Percentiles rank a stretch among this genome's conserved stretches.
Conservation (phyloP, 768 basidiomycete species). For the Boletales sp. region DNA sequence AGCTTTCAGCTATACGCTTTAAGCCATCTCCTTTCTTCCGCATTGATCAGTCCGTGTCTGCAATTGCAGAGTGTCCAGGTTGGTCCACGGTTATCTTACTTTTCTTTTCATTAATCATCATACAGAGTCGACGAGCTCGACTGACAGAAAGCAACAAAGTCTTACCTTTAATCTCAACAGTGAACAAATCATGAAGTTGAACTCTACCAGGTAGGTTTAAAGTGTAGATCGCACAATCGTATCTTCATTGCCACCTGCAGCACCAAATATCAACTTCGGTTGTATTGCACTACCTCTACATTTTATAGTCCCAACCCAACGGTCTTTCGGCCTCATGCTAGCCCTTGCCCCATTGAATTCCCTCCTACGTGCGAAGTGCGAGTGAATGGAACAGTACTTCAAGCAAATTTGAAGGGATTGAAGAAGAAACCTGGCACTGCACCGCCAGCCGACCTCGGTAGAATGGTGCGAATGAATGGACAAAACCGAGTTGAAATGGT, state of each 20-base stretch:
- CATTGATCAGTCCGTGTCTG: slow-evolving; percentile 62
- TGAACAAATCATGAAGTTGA: slow-evolving; percentile 63
- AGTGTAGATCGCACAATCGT: background rate
- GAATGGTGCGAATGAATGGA: slow-evolving; percentile 35
- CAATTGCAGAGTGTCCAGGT: slow-evolving; percentile 78
- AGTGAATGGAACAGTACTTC: slow-evolving; percentile 66
- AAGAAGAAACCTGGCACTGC: slow-evolving; percentile 96
- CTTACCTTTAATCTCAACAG: slow-evolving; percentile 61
- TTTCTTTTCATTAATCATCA: slow-evolving; percentile 3
- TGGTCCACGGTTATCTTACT: slow-evolving; percentile 9
- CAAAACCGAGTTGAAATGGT: slow-evolving; percentile 81
- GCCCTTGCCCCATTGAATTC: slow-evolving; percentile 81
- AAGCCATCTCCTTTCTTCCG: slow-evolving; percentile 77
- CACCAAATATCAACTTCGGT: slow-evolving; percentile 71
- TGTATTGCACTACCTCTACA: slow-evolving; percentile 85
- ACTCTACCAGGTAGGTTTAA: slow-evolving; percentile 47
- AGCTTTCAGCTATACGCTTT: slow-evolving; percentile 60
- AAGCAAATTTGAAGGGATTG: slow-evolving; percentile 80
- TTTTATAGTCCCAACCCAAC: slow-evolving; percentile 53
- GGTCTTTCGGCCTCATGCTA: slow-evolving; percentile 48
- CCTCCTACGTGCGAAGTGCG: slow-evolving; percentile 90
- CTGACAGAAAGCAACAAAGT: slow-evolving; percentile 66
- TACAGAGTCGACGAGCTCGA: slow-evolving; percentile 72
- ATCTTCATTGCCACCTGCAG: slow-evolving; percentile 34
- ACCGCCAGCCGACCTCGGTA: slow-evolving; percentile 74